phyloP scores from a whole-genome alignment of 805 yeast species.

The Pichia scutulata region DNA sequence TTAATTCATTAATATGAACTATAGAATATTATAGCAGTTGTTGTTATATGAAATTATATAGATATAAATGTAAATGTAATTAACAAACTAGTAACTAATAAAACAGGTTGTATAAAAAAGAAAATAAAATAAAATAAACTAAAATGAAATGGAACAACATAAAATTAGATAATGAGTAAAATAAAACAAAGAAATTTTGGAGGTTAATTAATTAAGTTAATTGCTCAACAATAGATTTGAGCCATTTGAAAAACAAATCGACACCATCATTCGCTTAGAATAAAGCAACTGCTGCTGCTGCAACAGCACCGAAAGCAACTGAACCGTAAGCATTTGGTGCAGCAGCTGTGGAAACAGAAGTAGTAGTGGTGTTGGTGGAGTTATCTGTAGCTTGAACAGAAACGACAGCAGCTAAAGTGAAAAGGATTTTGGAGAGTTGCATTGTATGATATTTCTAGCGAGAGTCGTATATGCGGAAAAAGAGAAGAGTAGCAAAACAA shows the following conservation, averaged over 20 bases:
- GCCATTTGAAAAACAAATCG: background rate
- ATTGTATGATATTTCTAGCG: slow-evolving; percentile 28
- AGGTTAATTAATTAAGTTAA: background rate
- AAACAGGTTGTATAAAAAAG: background rate
- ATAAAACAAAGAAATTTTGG: background rate
- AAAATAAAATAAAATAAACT: background rate
- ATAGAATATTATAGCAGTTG: background rate
- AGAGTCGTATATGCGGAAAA: background rate
- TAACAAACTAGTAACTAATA: background rate
- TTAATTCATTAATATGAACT: background rate
- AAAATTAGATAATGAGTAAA: too few species aligned
- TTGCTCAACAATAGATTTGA: background rate
- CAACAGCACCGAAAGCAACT: slow-evolving; percentile 75
- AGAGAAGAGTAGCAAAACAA: background rate
- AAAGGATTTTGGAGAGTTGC: slow-evolving; percentile 66
- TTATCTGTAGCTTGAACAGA: slow-evolving; percentile 55
- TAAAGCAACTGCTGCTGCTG: slow-evolving; percentile 67
- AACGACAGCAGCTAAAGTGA: slow-evolving; percentile 63
- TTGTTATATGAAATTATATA: background rate
- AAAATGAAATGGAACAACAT: too few species aligned
- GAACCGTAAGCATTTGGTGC: slow-evolving; percentile 45
- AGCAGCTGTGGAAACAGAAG: slow-evolving; percentile 37
- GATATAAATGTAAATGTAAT: background rate
- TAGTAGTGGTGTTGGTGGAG: slow-evolving; percentile 31
- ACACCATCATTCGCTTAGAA: slow-evolving; percentile 21